phyloP scores from a whole-genome alignment of 805 yeast genomes.

The Candida tibetensis region DNA sequence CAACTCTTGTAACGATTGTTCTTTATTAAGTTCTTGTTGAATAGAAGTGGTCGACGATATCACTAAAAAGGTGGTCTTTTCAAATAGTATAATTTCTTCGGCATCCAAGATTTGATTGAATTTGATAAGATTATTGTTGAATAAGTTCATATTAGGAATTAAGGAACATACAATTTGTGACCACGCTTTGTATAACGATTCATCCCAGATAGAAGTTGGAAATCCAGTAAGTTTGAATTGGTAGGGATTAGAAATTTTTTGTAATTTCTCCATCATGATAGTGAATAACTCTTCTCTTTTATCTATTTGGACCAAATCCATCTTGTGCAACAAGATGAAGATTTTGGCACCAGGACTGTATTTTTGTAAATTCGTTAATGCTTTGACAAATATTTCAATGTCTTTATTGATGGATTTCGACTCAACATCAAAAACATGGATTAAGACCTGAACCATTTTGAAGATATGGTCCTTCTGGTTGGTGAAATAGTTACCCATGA shows the following conservation, averaged over 20 bases:
- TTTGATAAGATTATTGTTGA: conserved; percentile 71
- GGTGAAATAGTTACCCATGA: conserved; percentile 90
- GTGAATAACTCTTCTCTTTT: conserved; percentile 80
- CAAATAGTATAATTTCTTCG: conserved; percentile 87
- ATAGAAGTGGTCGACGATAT: conserved; percentile 58
- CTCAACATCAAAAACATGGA: conserved; percentile 95
- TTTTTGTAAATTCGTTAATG: conserved; percentile 75
- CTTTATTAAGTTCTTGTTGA: conserved; percentile 21
- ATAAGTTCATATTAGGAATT: conserved; percentile 83
- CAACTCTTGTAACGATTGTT: conserved; percentile 28
- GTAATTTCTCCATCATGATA: conserved; percentile 79
- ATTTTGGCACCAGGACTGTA: conserved; percentile 89
- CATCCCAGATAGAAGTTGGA: conserved; percentile 98
- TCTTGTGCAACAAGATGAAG: conserved; percentile 88
- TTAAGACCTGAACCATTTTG: conserved; percentile 91
- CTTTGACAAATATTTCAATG: conserved; percentile 84
- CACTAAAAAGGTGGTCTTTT: conserved; percentile 86
- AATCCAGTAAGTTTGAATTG: conserved; percentile 74
- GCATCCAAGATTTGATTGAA: conserved; percentile 77
- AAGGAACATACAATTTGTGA: conserved; percentile 91
- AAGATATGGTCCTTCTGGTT: conserved; percentile 89
- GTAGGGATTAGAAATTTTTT: conserved; percentile 65
- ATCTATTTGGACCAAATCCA: conserved; percentile 90
- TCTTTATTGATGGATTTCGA: conserved; percentile 89
- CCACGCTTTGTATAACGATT: conserved; percentile 95